Base-by-base conservation (phyloP, 345 rosid genomes). In the Linum trigynum region DNA sequence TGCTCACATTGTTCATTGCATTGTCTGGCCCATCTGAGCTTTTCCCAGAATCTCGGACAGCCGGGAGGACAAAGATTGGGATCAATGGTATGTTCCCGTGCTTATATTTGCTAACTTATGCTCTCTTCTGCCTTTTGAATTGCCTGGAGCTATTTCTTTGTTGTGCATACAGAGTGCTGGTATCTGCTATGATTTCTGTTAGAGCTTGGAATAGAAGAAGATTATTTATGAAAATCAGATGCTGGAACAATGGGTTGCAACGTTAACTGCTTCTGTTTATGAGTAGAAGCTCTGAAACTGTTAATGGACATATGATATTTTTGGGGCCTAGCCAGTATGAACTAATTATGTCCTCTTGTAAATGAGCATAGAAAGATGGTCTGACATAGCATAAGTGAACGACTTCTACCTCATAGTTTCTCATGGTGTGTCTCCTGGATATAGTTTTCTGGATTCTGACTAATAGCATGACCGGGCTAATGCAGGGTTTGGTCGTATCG, bases 401-500 rank as follows among this genome's bases (percentile, higher is more conserved):
- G 53, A 7, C 14, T 48, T 48, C 51, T 14, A 45, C 51, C 12
- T 7, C 1, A 6, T 48, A 15, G 53, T 15, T 48, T 48, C 12
- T 48, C 14, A 9, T 48, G 14, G 9, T 48, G 9, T 43, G 50
- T 48, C 14, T 48, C 14, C 53, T 48, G 9, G 53, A 48, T 9
- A 9, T 2, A 48, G 53, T 48, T 48, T 48, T 48, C 51, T 48
- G 53, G 53, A 48, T 7, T 48, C 53, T 1, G 11, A 9, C 53
- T 48, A 15, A 48, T 48, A 48, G 14, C 3, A 5, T 9, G 11
- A 48, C 5, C 8, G 38, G 32, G 32, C 32, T 23, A 23, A 23
- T 62, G 69, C 83, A 94, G 99, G 99, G 68, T 95, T 91, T 84
- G 99, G 99, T 76, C 91, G 99, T 35, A 91, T 95, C 70, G 99